These are phyloP conservation scores for Sutorius eximius DNA, from an alignment of 1,284 basidiomycete genomes.

Conservation along the genomic window DNA sequence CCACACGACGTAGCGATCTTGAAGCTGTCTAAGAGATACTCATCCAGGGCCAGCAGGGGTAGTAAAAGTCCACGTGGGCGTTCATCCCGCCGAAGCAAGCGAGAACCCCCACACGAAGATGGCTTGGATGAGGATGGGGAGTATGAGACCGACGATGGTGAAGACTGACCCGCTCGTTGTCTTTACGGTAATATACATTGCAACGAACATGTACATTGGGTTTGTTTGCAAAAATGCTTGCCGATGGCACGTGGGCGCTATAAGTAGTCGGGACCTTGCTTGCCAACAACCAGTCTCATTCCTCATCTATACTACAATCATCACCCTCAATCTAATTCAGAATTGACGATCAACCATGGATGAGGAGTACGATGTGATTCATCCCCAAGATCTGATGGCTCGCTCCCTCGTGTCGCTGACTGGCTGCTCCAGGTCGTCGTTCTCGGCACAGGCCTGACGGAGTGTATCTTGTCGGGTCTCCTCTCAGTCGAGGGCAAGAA, in stretches of 20 bases:
- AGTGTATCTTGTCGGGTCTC: slow-evolving; percentile 96
- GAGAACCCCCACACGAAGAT: slow-evolving; percentile 1
- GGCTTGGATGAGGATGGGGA: slow-evolving; percentile 23
- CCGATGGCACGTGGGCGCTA: slow-evolving; percentile 27
- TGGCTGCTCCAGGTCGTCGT: slow-evolving; percentile 73
- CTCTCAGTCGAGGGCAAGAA: slow-evolving; percentile 99
- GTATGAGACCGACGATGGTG: slow-evolving; percentile 24
- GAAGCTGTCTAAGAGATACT: slow-evolving; percentile 27
- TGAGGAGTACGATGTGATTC: slow-evolving; percentile 83
- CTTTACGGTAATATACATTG: not conserved
- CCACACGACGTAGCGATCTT: slow-evolving; percentile 21
- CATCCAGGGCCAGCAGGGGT: slow-evolving; percentile 5
- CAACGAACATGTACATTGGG: not conserved
- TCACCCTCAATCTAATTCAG: slow-evolving; percentile 9
- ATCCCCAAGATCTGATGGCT: slow-evolving; percentile 19
- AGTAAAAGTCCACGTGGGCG: slow-evolving; percentile 17
- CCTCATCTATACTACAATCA: slow-evolving; percentile 14
- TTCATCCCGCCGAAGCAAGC: slow-evolving; percentile 24
- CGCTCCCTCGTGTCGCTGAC: slow-evolving; percentile 16
- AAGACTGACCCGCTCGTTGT: slow-evolving; percentile 9
- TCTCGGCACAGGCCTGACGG: slow-evolving; percentile 94
- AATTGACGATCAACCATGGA: slow-evolving; percentile 57
- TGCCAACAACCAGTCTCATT: slow-evolving; percentile 20
- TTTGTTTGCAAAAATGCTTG: slow-evolving; percentile 11
- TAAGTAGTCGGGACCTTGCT: slow-evolving; percentile 27